Percentiles rank a stretch among this genome's conserved stretches.
Evolutionary conservation across 805 yeast genomes (phyloP).

Genomic region (Phaffomyces antillensis): DNA sequence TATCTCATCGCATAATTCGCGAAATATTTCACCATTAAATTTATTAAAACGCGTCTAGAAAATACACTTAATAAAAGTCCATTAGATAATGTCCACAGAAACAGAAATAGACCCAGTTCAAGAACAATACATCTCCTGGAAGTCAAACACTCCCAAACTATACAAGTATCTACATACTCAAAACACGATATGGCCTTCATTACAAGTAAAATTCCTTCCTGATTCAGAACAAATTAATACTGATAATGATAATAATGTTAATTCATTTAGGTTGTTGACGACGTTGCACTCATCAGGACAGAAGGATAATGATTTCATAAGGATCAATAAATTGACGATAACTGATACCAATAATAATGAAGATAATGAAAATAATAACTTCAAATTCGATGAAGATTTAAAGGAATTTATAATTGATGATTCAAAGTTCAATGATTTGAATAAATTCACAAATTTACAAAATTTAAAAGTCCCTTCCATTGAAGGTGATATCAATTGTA

Average conservation of each 20-base stretch:
- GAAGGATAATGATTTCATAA: slow-evolving; percentile 45
- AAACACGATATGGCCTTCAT: slow-evolving; percentile 62
- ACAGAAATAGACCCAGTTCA: slow-evolving; percentile 3
- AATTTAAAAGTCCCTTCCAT: slow-evolving; percentile 42
- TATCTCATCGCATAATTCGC: neutral
- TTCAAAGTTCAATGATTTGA: slow-evolving; percentile 14
- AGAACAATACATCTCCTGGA: slow-evolving; percentile 46
- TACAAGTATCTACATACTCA: slow-evolving; percentile 69
- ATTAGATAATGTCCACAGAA: neutral
- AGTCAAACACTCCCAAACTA: slow-evolving; percentile 68
- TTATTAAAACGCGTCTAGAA: neutral
- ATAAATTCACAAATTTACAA: slow-evolving; percentile 38
- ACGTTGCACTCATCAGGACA: slow-evolving; percentile 63
- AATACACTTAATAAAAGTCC: no score
- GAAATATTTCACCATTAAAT: neutral
- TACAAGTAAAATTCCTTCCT: slow-evolving; percentile 65
- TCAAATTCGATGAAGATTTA: slow-evolving; percentile 26
- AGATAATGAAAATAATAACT: slow-evolving; percentile 22
- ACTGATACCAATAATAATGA: slow-evolving; percentile 2
- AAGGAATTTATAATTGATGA: slow-evolving; percentile 20
- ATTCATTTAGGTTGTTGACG: slow-evolving; percentile 40
- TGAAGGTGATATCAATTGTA: slow-evolving; percentile 65
- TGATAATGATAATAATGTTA: neutral
- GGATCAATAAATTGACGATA: slow-evolving; percentile 24
- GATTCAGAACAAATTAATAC: slow-evolving; percentile 23